Evolutionary conservation across 78 protist genomes (phyloP), one percentile per base, ranked within the genome.

Genomic region (Cyanophora paradoxa): DNA sequence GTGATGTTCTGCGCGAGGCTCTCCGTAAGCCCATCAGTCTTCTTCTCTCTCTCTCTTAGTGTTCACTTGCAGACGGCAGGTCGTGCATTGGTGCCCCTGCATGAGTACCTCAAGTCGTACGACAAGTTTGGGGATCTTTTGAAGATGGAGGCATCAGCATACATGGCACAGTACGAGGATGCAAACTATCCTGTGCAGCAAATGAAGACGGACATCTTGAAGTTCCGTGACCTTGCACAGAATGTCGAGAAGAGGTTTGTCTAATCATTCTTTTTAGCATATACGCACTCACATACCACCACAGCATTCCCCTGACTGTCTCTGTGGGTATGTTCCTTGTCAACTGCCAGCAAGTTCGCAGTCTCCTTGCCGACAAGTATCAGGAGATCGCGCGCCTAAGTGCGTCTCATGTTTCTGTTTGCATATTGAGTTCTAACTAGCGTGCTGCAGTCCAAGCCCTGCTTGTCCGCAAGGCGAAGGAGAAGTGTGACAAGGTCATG

Each of bases 261-360:
- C 52, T 2, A 13, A 20, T 20, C n/a, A 13, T 13, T 44, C 19
- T 20, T 2, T 2, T 2, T 56, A 56, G 30, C 62, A 28, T 14
- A 3, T 56, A 28, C 30, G 28, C 37, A 28, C 28, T 13, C 37
- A 28, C 8, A 13, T 19, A 24, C 37, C 48, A 42, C 7, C 37
- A 54, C 46, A 20, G 24, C 13, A 75, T 82, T 41, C 85, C 86
- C 24, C 0, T 11, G 24, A 36, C 61, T 31, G n/a, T 77, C 31
- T 14, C 4, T 1, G 64, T 81, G 7, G 91, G 91, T 13, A 37
- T 72, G 62, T 87, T 82, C 81, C 17, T 5, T 7, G 61, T 87
- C 37, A 59, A 56, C 46, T 72, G 78, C 76, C 66, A 34, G 20
- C 30, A 11, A 14, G 54, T 81, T 22, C 65, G 77, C 50, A 61